These are phyloP conservation scores for Tetrahymena borealis DNA, from an alignment of 73 alveolate genomes.

Conservation along the genomic window DNA sequence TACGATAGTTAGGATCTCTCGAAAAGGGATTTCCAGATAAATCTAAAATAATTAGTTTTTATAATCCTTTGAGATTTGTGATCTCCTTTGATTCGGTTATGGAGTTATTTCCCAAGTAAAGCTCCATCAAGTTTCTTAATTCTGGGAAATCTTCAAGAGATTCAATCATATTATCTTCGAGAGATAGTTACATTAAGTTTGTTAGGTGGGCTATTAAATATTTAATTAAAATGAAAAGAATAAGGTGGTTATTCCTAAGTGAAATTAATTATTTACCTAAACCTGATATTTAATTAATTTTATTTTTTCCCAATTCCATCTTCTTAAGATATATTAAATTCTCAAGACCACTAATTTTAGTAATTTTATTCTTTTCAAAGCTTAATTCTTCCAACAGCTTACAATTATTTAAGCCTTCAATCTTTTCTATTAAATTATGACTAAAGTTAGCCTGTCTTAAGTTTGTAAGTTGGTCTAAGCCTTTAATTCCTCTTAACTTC, in stretches of 20 bases:
- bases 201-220: constrained; percentile 10
- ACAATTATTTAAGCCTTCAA: constrained; percentile 73
- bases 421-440: constrained; percentile 74
- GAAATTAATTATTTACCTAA: constrained; percentile 51
- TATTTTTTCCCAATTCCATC: constrained; percentile 76
- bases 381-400: constrained; percentile 80
- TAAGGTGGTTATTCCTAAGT: constrained; percentile 77
- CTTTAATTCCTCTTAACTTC: constrained; percentile 47
- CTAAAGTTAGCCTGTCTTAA: constrained; percentile 62
- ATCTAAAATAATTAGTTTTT: constrained; percentile 72
- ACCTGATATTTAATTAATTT: constrained; percentile 68
- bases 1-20: constrained; percentile 60
- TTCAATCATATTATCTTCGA: constrained; percentile 84
- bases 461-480: constrained; percentile 45
- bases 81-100: constrained; percentile 64
- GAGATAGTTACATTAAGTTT: constrained; percentile 74
- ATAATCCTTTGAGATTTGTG: constrained; percentile 46
- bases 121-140: constrained; percentile 76
- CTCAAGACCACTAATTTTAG: constrained; percentile 64
- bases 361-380: constrained; percentile 80
- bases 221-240: not conserved
- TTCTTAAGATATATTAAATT: constrained; percentile 65
- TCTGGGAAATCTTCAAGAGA: constrained; percentile 75
- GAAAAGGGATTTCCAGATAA: constrained; percentile 67
- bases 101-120: constrained; percentile 88